A percentile compares a stretch with the other conserved stretches of the same genome.
phyloP scores from a whole-genome alignment of 2,329 filamentous ascomycete genomes.

The Neonectria sp. region DNA sequence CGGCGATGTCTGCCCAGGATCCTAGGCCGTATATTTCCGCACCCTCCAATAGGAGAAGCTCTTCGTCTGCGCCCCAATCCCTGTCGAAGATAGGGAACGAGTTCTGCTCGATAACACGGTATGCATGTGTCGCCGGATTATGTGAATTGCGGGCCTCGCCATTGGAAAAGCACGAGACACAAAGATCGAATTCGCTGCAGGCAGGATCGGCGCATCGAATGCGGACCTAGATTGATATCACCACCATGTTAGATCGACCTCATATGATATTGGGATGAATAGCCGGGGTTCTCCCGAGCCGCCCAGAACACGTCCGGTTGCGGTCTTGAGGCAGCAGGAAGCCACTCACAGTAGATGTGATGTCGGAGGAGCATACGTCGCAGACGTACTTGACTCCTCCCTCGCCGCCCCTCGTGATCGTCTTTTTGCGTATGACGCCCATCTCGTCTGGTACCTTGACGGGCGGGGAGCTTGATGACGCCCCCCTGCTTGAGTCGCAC shows the following conservation, averaged over 20 bases:
- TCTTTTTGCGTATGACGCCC: conserved; percentile 98
- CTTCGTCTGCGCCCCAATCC: conserved; percentile 98
- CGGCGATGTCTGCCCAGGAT: conserved; percentile 97
- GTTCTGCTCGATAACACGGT: conserved; percentile 96
- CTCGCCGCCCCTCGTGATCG: conserved; percentile 85
- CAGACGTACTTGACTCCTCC: conserved; percentile 96
- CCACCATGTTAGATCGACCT: conserved; percentile 35
- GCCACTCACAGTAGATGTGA: conserved; percentile 89
- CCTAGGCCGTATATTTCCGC: conserved; percentile 96
- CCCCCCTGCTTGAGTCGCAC: conserved; percentile 44
- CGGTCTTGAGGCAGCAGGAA: conserved; percentile 20
- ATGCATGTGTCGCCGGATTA: conserved; percentile 88
- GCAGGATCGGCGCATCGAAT: conserved; percentile 89
- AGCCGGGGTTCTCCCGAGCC: conserved; percentile 47
- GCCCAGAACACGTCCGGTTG: conserved; percentile 29
- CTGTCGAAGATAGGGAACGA: conserved; percentile 96
- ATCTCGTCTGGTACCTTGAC: conserved; percentile 64
- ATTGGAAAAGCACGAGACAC: conserved; percentile 92
- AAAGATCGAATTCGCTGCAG: conserved; percentile 96
- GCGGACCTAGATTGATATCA: conserved; percentile 76
- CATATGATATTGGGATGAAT: conserved; percentile 15
- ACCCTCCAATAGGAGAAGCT: conserved; percentile 92
- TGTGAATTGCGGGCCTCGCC: conserved; percentile 87
- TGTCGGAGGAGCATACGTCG: conserved; percentile 96
- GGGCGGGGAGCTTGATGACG: conserved; percentile 46